phyloP scores from a whole-genome alignment of 768 basidiomycete genomes.

The Pseudohyphozyma bogoriensis region DNA sequence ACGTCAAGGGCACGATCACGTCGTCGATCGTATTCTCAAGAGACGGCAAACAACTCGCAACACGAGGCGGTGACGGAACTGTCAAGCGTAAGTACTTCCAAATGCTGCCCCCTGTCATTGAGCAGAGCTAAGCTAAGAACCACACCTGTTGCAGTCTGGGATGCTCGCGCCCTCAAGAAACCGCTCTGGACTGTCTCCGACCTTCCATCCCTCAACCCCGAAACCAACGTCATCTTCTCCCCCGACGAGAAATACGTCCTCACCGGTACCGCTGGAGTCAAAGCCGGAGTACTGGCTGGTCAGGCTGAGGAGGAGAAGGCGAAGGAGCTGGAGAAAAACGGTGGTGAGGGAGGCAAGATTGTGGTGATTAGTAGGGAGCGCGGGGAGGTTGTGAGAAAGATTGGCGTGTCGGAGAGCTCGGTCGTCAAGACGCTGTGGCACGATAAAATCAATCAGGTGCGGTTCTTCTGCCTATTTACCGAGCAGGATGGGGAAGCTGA shows the following conservation, averaged over 20 bases:
- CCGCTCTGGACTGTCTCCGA: slow-evolving; percentile 60
- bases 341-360: slow-evolving; percentile 28
- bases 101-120: no score
- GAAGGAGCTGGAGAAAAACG: slow-evolving; percentile 48
- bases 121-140: neutral
- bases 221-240: slow-evolving; percentile 89
- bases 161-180: slow-evolving; percentile 79
- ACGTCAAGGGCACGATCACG: slow-evolving; percentile 72
- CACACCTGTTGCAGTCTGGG: slow-evolving; percentile 64
- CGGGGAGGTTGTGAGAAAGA: slow-evolving; percentile 41
- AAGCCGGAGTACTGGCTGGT: slow-evolving; percentile 44
- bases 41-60: slow-evolving; percentile 73
- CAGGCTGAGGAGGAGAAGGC: slow-evolving; percentile 47
- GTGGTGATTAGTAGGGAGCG: slow-evolving; percentile 22
- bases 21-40: slow-evolving; percentile 80
- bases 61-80: slow-evolving; percentile 87
- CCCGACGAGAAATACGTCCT: slow-evolving; percentile 84
- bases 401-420: slow-evolving; percentile 36
- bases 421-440: slow-evolving; percentile 93
- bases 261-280: slow-evolving; percentile 49
- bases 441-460: slow-evolving; percentile 90
- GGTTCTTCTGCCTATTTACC: slow-evolving; percentile 34
- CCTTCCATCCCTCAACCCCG: slow-evolving; percentile 70
- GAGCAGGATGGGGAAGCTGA: no score
- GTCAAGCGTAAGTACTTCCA: slow-evolving; percentile 85